Evolutionary conservation across 2,329 filamentous ascomycete genomes (phyloP), one percentile per base, ranked within the genome.

Genomic region (Lachnellula occidentalis): DNA sequence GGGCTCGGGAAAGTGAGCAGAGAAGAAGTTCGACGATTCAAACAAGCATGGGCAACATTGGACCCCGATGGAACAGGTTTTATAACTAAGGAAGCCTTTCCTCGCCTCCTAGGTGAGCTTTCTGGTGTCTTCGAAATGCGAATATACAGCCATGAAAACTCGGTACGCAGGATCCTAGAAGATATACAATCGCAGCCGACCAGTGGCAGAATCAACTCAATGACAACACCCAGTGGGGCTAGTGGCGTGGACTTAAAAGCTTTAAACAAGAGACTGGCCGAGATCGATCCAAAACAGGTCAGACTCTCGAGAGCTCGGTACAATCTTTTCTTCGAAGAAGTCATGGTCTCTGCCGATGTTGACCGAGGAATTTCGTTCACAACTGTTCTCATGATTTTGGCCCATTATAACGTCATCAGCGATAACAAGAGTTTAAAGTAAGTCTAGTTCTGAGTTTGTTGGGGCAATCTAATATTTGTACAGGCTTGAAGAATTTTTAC

Each of bases 381-480:
- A 3, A 86, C 87, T 6, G 87, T 96, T 21, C 78, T 99, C 50
- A 94, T 99, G 87, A 95, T 95, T 57, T 78, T 99, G 54, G 92
- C 95, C 34, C 94, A 99, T 72, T 95, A 99, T 78, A 99, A 97
- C 67, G 91, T 99, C 67, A 99, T 99, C 70, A 96, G 87, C 63
- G 94, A 99, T 72, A 96, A 87, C 75, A 96, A 96, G 78, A 96
- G 91, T 71, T 75, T 99, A 67, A 86, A 81, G 86, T 88, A 74
- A 68, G 75, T 71, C 22, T 15, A 8, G 27, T 39, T 57, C 45
- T 19, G 31, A 12, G 4, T 48, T 52, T 48, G 14, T 15, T 11
- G n/a, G 5, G 27, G 50, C 66, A 72, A 66, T 76, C 66, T 31
- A 27, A 56, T 53, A 36, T 53, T 41, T 14, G 45, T 51, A 22